Conservation (phyloP, 2,329 filamentous ascomycete genomes). For the Amphichorda felina region DNA sequence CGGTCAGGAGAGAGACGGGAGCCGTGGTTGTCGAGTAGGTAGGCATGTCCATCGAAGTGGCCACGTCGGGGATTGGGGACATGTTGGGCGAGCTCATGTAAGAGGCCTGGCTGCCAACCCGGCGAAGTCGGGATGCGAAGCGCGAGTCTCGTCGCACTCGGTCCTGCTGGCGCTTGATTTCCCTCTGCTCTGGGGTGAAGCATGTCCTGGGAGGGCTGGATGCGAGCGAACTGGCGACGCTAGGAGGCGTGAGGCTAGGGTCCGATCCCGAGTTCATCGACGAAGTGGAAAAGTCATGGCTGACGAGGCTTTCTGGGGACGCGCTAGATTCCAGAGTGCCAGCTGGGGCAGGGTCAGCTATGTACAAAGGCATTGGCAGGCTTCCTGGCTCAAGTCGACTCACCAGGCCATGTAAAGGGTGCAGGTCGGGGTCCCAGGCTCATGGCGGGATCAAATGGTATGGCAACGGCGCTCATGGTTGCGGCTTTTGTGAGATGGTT, state of each 20-base stretch:
- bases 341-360: constrained; percentile 6
- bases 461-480: constrained; percentile 30
- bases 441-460: constrained; percentile 38
- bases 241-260: constrained; percentile 37
- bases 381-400: constrained; percentile 4
- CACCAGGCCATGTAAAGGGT: constrained; percentile 39
- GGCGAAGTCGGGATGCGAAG: constrained; percentile 34
- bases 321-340: constrained; percentile 22
- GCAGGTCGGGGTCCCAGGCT: constrained; percentile 35
- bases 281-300: constrained; percentile 29
- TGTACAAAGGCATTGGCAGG: neutral
- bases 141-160: constrained; percentile 47
- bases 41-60: constrained; percentile 29
- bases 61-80: constrained; percentile 23
- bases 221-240: constrained; percentile 38
- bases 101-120: constrained; percentile 33
- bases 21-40: constrained; percentile 39
- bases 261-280: constrained; percentile 33
- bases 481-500: neutral
- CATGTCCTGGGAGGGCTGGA: constrained; percentile 43
- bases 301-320: constrained; percentile 17
- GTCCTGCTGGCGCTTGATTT: constrained; percentile 49
- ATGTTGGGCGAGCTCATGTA: constrained; percentile 23
- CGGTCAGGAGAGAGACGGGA: constrained; percentile 37
- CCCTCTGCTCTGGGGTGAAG: constrained; percentile 48